Conservation (phyloP, 1,139 yeast species). For the Geotrichum bryndzae region DNA sequence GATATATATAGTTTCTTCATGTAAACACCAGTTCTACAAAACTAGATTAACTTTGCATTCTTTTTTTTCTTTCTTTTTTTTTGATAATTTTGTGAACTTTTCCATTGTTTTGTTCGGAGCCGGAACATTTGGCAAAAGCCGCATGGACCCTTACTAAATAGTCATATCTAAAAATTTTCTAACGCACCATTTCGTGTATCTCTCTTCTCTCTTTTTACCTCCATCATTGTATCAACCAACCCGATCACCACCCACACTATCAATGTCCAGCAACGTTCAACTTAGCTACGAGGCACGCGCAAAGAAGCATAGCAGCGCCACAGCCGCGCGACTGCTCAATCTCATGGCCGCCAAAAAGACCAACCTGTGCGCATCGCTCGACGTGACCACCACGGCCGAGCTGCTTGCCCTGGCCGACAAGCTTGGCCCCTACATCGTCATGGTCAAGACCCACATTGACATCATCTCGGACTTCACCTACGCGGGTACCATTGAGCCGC, state of each 20-base stretch:
- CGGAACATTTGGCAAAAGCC: not conserved
- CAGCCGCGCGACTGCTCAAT: conserved; percentile 66
- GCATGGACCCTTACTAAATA: not conserved
- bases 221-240: not conserved
- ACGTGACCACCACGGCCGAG: conserved; percentile 73
- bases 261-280: conserved; percentile 4
- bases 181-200: not conserved
- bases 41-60: too few species aligned
- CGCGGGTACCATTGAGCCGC: conserved; percentile 70
- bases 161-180: not conserved
- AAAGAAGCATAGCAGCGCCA: conserved; percentile 60
- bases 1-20: not conserved
- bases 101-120: not conserved
- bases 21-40: too few species aligned
- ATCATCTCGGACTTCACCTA: conserved; percentile 81
- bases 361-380: conserved; percentile 94
- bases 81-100: not conserved
- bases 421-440: conserved; percentile 86
- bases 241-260: not conserved
- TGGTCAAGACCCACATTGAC: conserved; percentile 92
- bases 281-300: conserved; percentile 66
- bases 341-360: conserved; percentile 78
- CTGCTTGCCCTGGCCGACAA: conserved; percentile 64
- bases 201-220: not conserved
- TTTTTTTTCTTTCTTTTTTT: not conserved